Conservation (phyloP, 257 asterid genomes). For the Penstemon davidsonii region DNA sequence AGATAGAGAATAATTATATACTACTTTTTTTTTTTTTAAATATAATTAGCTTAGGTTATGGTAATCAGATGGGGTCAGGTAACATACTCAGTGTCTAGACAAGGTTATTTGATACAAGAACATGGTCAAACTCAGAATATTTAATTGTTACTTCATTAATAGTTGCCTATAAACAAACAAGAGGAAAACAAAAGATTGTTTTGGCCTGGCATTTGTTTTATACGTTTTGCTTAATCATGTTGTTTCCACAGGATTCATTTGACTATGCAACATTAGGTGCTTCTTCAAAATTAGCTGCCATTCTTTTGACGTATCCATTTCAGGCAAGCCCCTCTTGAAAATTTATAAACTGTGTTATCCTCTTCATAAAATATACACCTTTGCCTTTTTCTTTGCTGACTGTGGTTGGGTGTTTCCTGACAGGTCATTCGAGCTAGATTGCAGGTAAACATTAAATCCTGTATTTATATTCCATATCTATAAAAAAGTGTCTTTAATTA, state of each 20-base stretch:
- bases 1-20: background rate
- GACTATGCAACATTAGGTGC: conserved; percentile 91
- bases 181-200: background rate
- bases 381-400: conserved; percentile 31
- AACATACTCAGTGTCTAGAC: background rate
- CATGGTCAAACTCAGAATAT: conserved; percentile 8
- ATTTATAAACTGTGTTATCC: conserved; percentile 9
- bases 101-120: background rate
- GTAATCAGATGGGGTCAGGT: background rate
- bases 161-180: background rate
- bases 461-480: background rate
- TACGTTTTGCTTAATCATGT: conserved; percentile 18
- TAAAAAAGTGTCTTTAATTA: background rate
- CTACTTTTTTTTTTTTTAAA: background rate
- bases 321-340: conserved; percentile 52
- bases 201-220: conserved; percentile 6
- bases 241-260: conserved; percentile 60
- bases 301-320: conserved; percentile 76
- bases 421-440: conserved; percentile 95
- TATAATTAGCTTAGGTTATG: background rate
- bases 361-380: conserved; percentile 16
- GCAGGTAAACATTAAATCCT: conserved; percentile 56
- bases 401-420: conserved; percentile 28
- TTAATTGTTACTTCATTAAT: background rate
- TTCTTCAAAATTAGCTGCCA: conserved; percentile 85